Percentiles rank a stretch among this genome's conserved stretches.
Conservation (phyloP, 176 grass and related monocot genomes). For the Olyra latifolia region DNA sequence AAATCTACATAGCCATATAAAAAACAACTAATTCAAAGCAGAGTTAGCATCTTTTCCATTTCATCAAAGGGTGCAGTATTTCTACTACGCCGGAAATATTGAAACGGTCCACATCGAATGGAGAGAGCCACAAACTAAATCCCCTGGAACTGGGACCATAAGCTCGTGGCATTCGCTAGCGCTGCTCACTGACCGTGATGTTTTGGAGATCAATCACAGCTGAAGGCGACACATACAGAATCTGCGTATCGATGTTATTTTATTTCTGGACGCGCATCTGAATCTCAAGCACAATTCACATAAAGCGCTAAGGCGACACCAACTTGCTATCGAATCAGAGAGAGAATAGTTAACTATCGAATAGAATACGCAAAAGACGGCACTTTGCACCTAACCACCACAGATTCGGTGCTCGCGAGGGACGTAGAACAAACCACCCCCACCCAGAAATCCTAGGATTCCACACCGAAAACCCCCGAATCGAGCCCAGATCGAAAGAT, state of each 20-base stretch:
- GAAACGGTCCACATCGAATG: neutral
- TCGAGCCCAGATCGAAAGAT: neutral
- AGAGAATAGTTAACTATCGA: neutral
- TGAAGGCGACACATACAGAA: constrained; percentile 19
- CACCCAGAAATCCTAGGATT: neutral
- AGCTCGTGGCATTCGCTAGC: neutral
- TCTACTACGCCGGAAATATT: neutral
- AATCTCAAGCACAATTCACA: neutral
- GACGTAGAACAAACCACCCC: neutral
- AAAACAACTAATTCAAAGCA: neutral
- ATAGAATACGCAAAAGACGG: neutral
- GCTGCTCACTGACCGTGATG: neutral
- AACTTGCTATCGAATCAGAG: neutral
- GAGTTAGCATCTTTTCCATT: neutral
- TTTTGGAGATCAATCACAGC: neutral
- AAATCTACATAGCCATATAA: neutral
- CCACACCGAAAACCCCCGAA: neutral
- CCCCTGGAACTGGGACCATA: neutral
- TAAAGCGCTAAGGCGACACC: neutral
- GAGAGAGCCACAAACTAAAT: neutral
- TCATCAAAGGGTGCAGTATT: neutral
- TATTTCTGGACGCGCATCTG: neutral
- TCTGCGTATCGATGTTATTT: neutral
- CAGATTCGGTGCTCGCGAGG: neutral
- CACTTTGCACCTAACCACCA: neutral